Evolutionary conservation across 2,329 filamentous ascomycete species (phyloP), one percentile per base, ranked within the genome.

Genomic region (Epichloe coenophiala): DNA sequence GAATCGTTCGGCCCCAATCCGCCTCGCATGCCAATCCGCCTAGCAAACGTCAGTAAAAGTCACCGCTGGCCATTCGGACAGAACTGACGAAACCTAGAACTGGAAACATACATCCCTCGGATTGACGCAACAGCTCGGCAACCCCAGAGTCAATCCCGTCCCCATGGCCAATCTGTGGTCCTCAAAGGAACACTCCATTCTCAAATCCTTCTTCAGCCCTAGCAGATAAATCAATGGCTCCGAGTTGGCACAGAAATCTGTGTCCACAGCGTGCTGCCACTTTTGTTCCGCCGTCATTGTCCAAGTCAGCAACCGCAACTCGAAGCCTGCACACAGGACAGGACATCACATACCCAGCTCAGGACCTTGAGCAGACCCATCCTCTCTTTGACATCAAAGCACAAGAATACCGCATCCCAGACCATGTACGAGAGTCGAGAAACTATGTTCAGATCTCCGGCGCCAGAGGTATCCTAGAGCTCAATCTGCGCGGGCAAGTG

Each of bases 391-490:
- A 69, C 58, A n/a, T 69, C 67, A 50, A 69, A 69, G 51, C 67
- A 69, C 35, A 69, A 57, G 50, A 69, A 68, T 0, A 69, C 56
- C 2, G 60, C 65, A 4, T 69, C 65, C 66, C 65, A 69, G 5
- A 56, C 42, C 12, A 69, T 63, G 52, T 67, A 67, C 19, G 62
- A 61, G 33, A 69, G 50, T 5, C 59, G 59, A 45, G 63, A 57
- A 6, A 69, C 60, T 2, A 60, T 65, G 45, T 60, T 62, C 36
- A 69, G 57, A 43, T 69, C 67, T 3, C 63, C 61, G 23, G 64
- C 61, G 55, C 67, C 67, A 27, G 67, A 69, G 54, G 65, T 69
- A 52, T 69, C 67, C 67, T 65, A 69, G 51, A 68, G 50, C 57
- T 69, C 67, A 47, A 66, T 54, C 60, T 42, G 59, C 56, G 38